These are phyloP conservation scores for Blastobotrys serpentis DNA, from an alignment of 1,139 yeast genomes.

Conservation along the genomic window DNA sequence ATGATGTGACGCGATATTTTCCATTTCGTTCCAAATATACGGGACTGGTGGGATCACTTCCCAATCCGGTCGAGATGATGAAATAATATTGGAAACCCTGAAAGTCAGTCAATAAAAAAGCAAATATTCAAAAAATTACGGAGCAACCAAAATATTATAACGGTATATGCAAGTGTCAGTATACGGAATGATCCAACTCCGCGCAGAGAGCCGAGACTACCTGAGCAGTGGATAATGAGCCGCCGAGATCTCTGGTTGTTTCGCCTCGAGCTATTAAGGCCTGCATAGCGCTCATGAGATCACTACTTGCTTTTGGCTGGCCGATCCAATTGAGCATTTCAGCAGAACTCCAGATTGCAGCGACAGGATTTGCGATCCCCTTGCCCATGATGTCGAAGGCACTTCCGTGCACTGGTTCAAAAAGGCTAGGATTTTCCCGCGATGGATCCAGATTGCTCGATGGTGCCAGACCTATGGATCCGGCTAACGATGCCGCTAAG, in stretches of 20 bases:
- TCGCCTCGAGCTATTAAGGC: constrained; percentile 95
- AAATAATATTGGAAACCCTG: no score
- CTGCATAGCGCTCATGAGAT: constrained; percentile 83
- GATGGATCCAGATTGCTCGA: constrained; percentile 90
- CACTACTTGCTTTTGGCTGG: constrained; percentile 73
- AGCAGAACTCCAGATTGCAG: constrained; percentile 87
- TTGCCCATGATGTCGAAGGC: constrained; percentile 99
- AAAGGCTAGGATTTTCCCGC: constrained; percentile 83
- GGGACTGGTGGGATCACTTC: background rate
- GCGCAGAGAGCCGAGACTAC: constrained; percentile 71
- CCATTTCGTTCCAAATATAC: background rate
- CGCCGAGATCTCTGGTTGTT: constrained; percentile 92
- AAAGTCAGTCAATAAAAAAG: background rate
- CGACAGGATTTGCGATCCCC: constrained; percentile 98
- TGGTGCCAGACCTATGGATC: constrained; percentile 98
- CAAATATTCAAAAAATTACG: background rate
- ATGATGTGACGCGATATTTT: background rate
- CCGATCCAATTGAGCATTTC: constrained; percentile 99
- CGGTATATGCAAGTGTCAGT: background rate
- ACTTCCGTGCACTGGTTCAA: constrained; percentile 99
- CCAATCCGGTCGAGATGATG: background rate
- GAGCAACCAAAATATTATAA: background rate
- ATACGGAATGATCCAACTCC: background rate
- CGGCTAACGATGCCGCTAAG: constrained; percentile 93
- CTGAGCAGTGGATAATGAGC: constrained; percentile 81